These are phyloP conservation scores for Candida schatavii DNA, from an alignment of 805 yeast genomes.

Conservation along the genomic window DNA sequence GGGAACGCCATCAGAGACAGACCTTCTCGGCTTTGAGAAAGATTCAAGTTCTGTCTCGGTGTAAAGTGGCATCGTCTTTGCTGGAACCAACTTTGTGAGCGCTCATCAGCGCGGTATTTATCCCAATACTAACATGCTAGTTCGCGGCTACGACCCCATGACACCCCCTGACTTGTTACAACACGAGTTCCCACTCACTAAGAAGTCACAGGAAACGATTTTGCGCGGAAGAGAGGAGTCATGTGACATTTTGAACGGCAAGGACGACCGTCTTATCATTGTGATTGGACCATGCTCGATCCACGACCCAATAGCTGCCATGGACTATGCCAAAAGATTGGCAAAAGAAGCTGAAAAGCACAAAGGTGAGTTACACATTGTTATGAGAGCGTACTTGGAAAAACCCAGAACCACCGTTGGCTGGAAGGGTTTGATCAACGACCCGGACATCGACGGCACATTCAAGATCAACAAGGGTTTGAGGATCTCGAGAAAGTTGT, in stretches of 20 bases:
- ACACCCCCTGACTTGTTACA: slow-evolving; percentile 94
- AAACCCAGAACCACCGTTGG: slow-evolving; percentile 99
- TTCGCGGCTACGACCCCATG: slow-evolving; percentile 86
- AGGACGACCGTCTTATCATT: slow-evolving; percentile 82
- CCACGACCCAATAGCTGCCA: slow-evolving; percentile 90
- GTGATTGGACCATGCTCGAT: slow-evolving; percentile 97
- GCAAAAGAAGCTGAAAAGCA: slow-evolving; percentile 56
- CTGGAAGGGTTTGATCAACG: slow-evolving; percentile 97
- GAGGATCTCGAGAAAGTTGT: slow-evolving; percentile 82
- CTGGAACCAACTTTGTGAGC: too few species aligned
- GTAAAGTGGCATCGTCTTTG: too few species aligned
- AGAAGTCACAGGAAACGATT: slow-evolving; percentile 58
- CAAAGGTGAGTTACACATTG: slow-evolving; percentile 72
- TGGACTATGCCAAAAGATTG: slow-evolving; percentile 77
- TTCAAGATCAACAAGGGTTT: slow-evolving; percentile 95
- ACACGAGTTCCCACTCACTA: slow-evolving; percentile 73
- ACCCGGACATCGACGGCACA: slow-evolving; percentile 91
- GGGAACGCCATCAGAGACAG: too few species aligned
- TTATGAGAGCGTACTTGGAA: slow-evolving; percentile 97
- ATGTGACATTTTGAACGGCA: slow-evolving; percentile 68
- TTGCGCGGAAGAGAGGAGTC: slow-evolving; percentile 75
- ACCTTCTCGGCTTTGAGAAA: too few species aligned
- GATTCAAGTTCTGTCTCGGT: too few species aligned
- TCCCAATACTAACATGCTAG: too few species aligned
- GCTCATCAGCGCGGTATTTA: too few species aligned